Base-by-base conservation (phyloP, 257 asterid species). In the Ocimum tenuiflorum region DNA sequence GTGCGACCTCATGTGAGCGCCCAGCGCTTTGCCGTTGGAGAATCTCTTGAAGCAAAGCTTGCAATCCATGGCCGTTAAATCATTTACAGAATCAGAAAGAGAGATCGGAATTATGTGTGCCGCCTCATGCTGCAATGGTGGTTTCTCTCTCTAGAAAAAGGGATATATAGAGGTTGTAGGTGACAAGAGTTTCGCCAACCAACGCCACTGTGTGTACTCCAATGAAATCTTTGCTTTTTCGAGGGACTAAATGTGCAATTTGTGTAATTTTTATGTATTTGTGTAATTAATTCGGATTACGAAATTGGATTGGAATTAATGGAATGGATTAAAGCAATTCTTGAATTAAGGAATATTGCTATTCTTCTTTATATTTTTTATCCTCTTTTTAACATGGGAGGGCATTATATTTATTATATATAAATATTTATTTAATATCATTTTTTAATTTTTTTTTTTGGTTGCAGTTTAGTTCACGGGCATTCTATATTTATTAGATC, bases 1-100 rank as follows among this genome's bases (percentile, higher is more conserved):
- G 70, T 87, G 95, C 56, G 85, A 77, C 75, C 85, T 78, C 92
- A 87, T 85, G 75, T 83, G 95, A 68, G 86, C 92, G 38, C 95
- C 92, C 70, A 87, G 53, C 15, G 92, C 92, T 61, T 80, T 83
- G 20, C 86, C 88, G 70, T 75, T 85, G 1, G 78, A 24, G 70
- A 85, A 85, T 50, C 64, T 66, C 73, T 73, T 81, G 53, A 65
- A 66, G 19, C 95, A 87, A 27, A 87, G 76, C 86, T 85, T 81
- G 31, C 95, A 87, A 54, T 85, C 89, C 89, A 79, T 81, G 13
- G 41, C 70, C 71, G 42, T 58, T 35, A 8, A 19, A 42, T 55
- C 61, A 27, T 27, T 27, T 4, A 27, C 31, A 27, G 31, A 35
- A n/a, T n/a, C n/a, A n/a, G n/a, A n/a, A n/a, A n/a, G n/a, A n/a